Base-by-base conservation (phyloP, 2,329 filamentous ascomycete genomes). In the Epichloe gansuensis region DNA sequence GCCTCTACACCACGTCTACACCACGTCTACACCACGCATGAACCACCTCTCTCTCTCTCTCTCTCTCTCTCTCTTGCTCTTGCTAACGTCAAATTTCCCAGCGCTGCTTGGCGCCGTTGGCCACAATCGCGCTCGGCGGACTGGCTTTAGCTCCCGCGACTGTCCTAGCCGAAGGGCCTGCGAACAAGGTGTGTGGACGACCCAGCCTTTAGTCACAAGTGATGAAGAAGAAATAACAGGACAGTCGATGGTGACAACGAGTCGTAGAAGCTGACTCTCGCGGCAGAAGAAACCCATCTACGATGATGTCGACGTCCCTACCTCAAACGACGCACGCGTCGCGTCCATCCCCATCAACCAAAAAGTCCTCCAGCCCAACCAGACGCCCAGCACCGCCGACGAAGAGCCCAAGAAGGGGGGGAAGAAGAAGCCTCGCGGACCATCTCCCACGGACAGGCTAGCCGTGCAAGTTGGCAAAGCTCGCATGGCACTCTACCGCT, bases 371-470 rank as follows among this genome's bases (percentile, higher is more conserved):
- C 35, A 53, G 59, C 43, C 57, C 51, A 47, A 43, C 54, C 63
- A 50, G 46, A 56, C 60, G 2, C 5, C 48, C 27, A 13, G 38
- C 39, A 23, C 27, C 63, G 67, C 67, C 57, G 64, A 63, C 53
- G 60, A 61, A 35, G 57, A 64, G 67, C 56, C 65, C 67, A 63
- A 66, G 52, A 44, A 21, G 43, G 48, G 49, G 34, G 45, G 47
- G 17, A 53, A 46, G 17, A 53, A 46, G 40, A 34, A 35, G 40
- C 59, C 64, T 47, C 66, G 66, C 54, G 69, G 73, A 56, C 87
- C 88, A 13, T 89, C 89, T 23, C 89, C 89, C 13, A 97, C 93
- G 58, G 90, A 95, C 70, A 85, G 89, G 48, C 80, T 98, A 39
- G 89, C 93, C 54, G 77, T 76, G 36, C 83, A 96, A 66, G 85